Base-by-base conservation (phyloP, 2,329 filamentous ascomycete species). In the Aschersonia sp. region DNA sequence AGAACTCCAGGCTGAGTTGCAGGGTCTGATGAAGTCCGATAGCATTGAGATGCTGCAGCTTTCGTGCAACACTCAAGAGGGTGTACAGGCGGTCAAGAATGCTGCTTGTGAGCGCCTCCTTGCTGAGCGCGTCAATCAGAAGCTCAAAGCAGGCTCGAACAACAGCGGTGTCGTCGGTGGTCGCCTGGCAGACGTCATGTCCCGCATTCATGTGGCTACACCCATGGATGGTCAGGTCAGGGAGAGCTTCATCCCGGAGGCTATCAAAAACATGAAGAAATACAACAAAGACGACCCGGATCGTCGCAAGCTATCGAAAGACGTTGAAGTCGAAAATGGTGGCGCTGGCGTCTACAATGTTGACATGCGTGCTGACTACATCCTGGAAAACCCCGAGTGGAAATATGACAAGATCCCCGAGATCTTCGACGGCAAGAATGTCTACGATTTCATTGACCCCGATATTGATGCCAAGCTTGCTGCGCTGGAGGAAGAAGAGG, bases 381-480 rank as follows among this genome's bases (percentile, higher is more conserved):
- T 88, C 12, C 80, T 97, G 52, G 87, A 84, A 53, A 79, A 95
- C 62, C 79, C 84, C 41, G 87, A 92, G 49, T 97, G 92, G 92
- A 95, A 94, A 66, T 79, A 95, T 63, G 94, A 98, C 70, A 87
- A 85, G 68, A 85, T 97, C 48, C 92, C 92, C 32, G 92, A 98
- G 67, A 75, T 95, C 45, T 84, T 89, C 65, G 82, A 97, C 61
- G 92, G 92, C 66, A 89, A 90, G 76, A 98, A 98, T 65, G 86
- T 98, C 49, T 92, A 90, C 69, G 92, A 98, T 67, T 98, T 87
- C 65, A 81, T 98, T 60, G 92, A 97, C 59, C 89, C 90, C 1
- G 94, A 98, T 48, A 98, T 98, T 61, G 92, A 95, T 59, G 77
- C 81, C 55, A 97, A 95, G 72, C 77, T 98, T 45, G 82, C 83